Evolutionary conservation across 495 filamentous ascomycete species (phyloP).

Genomic region (Podospora pseudocomata): DNA sequence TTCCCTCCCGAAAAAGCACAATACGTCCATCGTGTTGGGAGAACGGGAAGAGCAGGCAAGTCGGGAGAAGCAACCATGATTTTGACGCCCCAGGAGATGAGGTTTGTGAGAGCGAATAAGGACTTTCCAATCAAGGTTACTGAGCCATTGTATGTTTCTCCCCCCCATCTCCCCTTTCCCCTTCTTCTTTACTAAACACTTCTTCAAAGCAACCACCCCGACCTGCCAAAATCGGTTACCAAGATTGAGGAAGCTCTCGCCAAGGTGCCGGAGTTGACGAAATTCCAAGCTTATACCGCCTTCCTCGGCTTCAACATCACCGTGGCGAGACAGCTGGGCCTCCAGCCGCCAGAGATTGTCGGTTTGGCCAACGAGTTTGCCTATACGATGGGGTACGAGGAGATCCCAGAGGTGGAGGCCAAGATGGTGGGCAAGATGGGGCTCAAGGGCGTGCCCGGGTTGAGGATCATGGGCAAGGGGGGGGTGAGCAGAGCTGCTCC

Average conservation of each 20-base stretch:
- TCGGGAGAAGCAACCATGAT: conserved; percentile 82
- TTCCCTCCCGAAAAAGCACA: conserved; percentile 70
- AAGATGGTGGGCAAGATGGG: conserved; percentile 31
- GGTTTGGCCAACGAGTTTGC: conserved; percentile 27
- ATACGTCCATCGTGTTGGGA: conserved; percentile 90
- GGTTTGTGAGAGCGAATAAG: conserved; percentile 33
- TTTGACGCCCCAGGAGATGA: conserved; percentile 77
- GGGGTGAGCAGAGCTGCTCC: not conserved
- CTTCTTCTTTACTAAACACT: not conserved
- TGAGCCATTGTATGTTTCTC: conserved; percentile 19
- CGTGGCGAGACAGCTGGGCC: conserved; percentile 18
- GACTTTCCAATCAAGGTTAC: conserved; percentile 32
- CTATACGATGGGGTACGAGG: conserved; percentile 22
- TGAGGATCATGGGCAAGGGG: conserved; percentile 14
- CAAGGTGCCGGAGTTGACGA: conserved; percentile 25
- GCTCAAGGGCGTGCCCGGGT: conserved; percentile 31
- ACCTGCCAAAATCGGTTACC: conserved; percentile 21
- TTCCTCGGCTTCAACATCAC: conserved; percentile 30
- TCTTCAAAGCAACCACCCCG: conserved; percentile 21
- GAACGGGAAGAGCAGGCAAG: conserved; percentile 81
- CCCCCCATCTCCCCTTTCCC: conserved; percentile 4
- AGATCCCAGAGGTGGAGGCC: conserved; percentile 20
- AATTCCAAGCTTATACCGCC: conserved; percentile 28
- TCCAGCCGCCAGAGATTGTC: conserved; percentile 21
- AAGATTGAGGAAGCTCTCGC: conserved; percentile 27